phyloP scores from a whole-genome alignment of 163 green algal genomes.

The Trebouxiophyceae sp. region DNA sequence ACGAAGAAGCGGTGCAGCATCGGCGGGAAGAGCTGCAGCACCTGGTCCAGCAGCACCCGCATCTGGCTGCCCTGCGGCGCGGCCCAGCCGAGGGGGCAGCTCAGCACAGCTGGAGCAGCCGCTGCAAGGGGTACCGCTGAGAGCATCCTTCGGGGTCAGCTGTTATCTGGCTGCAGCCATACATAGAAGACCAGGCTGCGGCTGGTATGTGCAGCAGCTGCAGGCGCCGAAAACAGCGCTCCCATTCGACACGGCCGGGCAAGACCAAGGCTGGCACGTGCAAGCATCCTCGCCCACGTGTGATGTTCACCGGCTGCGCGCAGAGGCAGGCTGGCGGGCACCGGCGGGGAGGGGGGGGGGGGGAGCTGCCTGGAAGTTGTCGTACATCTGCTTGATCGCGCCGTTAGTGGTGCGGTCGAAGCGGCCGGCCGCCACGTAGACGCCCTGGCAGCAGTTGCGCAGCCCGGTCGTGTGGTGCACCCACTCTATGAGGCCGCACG shows the following conservation, averaged over 20 bases:
- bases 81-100: background rate
- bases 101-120: no score
- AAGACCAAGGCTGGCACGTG: no score
- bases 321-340: no score
- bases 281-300: no score
- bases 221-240: no score
- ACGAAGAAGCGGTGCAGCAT: slow-evolving; percentile 83
- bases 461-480: slow-evolving; percentile 65
- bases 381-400: slow-evolving; percentile 43
- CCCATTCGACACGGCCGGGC: no score
- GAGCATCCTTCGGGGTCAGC: no score
- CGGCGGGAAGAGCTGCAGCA: slow-evolving; percentile 70
- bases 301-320: no score
- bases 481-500: slow-evolving; percentile 95
- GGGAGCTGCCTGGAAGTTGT: background rate
- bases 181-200: no score
- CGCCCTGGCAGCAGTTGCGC: slow-evolving; percentile 49
- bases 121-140: no score
- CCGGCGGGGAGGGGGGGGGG: background rate
- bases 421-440: slow-evolving; percentile 46
- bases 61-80: background rate
- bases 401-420: slow-evolving; percentile 38
- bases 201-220: no score
- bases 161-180: no score
- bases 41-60: slow-evolving; percentile 31